Conservation (phyloP, 2,329 filamentous ascomycete species). For the Pezicula carpinea region DNA sequence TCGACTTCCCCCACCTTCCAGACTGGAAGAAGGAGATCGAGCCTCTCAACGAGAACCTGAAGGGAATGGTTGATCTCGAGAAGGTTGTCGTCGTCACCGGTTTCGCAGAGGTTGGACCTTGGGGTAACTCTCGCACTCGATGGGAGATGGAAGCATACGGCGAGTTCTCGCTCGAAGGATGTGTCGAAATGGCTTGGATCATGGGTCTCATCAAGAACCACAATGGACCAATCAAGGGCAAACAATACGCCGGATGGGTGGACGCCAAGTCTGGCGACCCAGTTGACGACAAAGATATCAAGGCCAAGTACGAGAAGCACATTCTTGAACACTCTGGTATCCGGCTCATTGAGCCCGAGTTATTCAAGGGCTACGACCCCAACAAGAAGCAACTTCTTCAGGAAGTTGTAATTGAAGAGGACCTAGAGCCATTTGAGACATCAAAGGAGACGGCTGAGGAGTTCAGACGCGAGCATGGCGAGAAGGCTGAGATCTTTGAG, state of each 20-base stretch:
- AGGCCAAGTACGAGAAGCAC: conserved; percentile 93
- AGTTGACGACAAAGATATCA: conserved; percentile 97
- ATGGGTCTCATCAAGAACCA: conserved; percentile 99
- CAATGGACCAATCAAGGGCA: conserved; percentile 92
- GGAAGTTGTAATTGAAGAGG: conserved; percentile 95
- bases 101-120: conserved; percentile 92
- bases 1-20: conserved; percentile 85
- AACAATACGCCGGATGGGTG: conserved; percentile 95
- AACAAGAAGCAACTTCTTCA: conserved; percentile 98
- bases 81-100: conserved; percentile 97
- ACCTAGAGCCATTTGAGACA: conserved; percentile 93
- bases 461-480: conserved; percentile 94
- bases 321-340: conserved; percentile 97
- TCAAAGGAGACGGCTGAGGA: conserved; percentile 97
- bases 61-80: conserved; percentile 98
- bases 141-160: conserved; percentile 99
- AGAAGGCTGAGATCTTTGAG: conserved; percentile 97
- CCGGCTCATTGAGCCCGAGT: conserved; percentile 92
- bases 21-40: conserved; percentile 90
- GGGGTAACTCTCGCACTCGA: conserved; percentile 95
- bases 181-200: conserved; percentile 99
- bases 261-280: conserved; percentile 92
- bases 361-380: conserved; percentile 95
- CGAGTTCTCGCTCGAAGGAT: conserved; percentile 95
- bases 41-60: conserved; percentile 80